Evolutionary conservation across 441 rosid genomes (phyloP), one percentile per base, ranked within the genome.

Genomic region (Brassica hybrid): DNA sequence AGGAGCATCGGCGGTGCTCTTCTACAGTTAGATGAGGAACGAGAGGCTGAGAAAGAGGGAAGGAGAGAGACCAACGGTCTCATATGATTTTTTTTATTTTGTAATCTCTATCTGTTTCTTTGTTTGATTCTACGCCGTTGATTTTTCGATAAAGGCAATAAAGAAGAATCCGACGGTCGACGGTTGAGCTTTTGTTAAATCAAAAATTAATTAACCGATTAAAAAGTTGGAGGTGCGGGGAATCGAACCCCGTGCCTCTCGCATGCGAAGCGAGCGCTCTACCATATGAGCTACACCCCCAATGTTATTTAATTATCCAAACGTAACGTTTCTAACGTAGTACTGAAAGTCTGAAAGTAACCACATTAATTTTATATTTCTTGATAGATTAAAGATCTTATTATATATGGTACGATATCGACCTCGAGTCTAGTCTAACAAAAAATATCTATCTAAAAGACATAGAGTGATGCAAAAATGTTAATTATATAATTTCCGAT

Each of bases 201-300:
- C 3, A 4, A 0, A 73, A 60, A 43, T 4, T 6, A 71, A 19
- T 32, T 32, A 32, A 32, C 12, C n/a, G 2, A 38, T 11, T 38
- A 14, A 5, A 36, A 19, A 14, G 6, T 2, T 86, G 90, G 92
- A 86, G 89, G 81, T 79, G 88, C 88, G 86, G 86, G 93, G 93
- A 90, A 89, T 91, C 98, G 93, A 89, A 91, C 91, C 89, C 90
- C 86, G 90, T 86, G 88, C 97, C 93, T 86, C 92, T 91, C 89
- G 94, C 94, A 91, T 87, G 94, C 94, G 86, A 88, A 91, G 94
- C 92, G 88, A 89, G 90, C 91, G 90, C 93, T 89, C 93, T 91
- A 85, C 95, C 94, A 90, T 86, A 83, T 89, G 95, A 93, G 97
- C 94, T 90, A 91, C 97, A 90, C 84, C 89, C 91, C 93, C 69